A percentile compares a stretch with the other conserved stretches of the same genome.
These are phyloP conservation scores for Mucor circinelloides DNA, from an alignment of 371 early-diverging fungal genomes.

Conservation along the genomic window DNA sequence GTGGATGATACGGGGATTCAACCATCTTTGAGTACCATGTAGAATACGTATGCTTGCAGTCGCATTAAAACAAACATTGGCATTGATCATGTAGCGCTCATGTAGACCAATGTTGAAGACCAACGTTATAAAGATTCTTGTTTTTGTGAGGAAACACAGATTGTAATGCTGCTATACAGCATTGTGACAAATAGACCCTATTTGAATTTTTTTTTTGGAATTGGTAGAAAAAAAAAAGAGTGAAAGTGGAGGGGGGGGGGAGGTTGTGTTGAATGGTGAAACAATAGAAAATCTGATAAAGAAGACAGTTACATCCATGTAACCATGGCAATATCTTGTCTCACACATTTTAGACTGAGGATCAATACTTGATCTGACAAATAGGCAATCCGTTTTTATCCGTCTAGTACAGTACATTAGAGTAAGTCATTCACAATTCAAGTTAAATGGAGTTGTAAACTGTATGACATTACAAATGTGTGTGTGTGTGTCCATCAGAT, in stretches of 20 bases:
- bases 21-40: neutral
- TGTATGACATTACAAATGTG: neutral
- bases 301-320: neutral
- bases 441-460: neutral
- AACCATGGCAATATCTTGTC: neutral
- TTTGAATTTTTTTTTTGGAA: neutral
- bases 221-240: neutral
- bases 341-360: constrained; percentile 5
- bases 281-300: constrained; percentile 18
- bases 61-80: neutral
- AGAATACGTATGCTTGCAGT: neutral
- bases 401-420: neutral
- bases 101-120: neutral
- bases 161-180: neutral
- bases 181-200: neutral
- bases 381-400: constrained; percentile 4
- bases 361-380: constrained; percentile 9
- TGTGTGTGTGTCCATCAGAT: neutral
- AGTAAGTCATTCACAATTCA: neutral
- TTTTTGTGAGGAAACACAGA: neutral
- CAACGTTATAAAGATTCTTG: neutral
- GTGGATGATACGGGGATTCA: neutral
- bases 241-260: neutral
- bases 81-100: neutral
- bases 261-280: neutral